Base-by-base conservation (phyloP, 495 filamentous ascomycete species). In the Annulohypoxylon maeteangense region DNA sequence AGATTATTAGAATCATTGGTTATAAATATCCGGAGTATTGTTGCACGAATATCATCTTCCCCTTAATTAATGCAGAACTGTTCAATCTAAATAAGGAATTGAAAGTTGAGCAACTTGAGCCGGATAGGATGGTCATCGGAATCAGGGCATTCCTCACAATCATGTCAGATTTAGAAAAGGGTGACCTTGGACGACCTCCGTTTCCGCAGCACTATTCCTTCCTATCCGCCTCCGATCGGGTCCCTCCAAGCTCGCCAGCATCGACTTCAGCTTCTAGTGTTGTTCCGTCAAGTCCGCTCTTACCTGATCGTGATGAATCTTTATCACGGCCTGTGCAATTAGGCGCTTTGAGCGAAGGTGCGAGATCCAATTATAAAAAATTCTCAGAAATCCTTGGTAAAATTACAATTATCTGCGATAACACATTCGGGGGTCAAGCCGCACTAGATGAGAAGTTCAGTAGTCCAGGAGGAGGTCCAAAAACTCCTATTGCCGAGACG, bases 321-420 rank as follows among this genome's bases (percentile, higher is more conserved):
- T 81, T 92, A 22, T 93, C 91, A 16, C 86, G 84, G 42, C 94
- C 95, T 7, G 92, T 98, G 2, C 87, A 91, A 32, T 87, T 88
- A 2, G 86, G 88, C 22, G 88, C 88, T 34, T 85, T 98, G 40
- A 88, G 86, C 54, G 92, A 95, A 31, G 88, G 88, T 31, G 88
- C 93, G 1, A 92, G 88, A 71, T 91, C 92, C 34, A 94, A 93
- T 75, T 97, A 98, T 74, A 83, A 89, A 38, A 89, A 89, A 38
- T 99, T 99, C 75, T 98, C 93, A 74, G 93, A 98, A 74, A 94
- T 98, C 6, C 82, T 99, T 7, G 94, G 95, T 25, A 95, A 97
- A 76, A 96, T 99, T 48, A 97, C 94, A 1, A 89, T 97, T 31
- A 88, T 98, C 10, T 98, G 95, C 78, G 95, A 98, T 78, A 95